Conservation (phyloP, 2,329 filamentous ascomycete genomes). For the Trichoderma sp. region DNA sequence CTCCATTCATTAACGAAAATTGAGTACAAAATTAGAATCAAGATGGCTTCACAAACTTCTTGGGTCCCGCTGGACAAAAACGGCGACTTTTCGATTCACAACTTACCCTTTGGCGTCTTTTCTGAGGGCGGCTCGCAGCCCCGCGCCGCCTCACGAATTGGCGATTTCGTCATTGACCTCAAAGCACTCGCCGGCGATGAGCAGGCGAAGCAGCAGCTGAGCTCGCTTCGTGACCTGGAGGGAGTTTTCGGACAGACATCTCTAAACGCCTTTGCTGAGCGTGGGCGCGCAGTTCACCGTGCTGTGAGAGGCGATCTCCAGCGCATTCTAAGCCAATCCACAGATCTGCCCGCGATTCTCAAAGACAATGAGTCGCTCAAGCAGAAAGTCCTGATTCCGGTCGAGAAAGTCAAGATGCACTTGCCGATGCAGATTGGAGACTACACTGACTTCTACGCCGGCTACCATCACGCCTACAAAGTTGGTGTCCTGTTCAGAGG, state of each 20-base stretch:
- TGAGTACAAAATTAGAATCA: background rate
- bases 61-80: constrained; percentile 21
- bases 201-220: constrained; percentile 36
- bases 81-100: constrained; percentile 67
- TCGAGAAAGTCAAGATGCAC: constrained; percentile 61
- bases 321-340: constrained; percentile 59
- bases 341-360: constrained; percentile 38
- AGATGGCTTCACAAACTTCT: constrained; percentile 6
- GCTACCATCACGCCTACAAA: constrained; percentile 72
- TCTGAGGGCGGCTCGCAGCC: constrained; percentile 56
- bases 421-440: constrained; percentile 77
- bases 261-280: constrained; percentile 41
- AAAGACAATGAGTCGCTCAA: constrained; percentile 40
- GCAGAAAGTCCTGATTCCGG: constrained; percentile 32
- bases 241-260: constrained; percentile 32
- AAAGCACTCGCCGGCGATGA: constrained; percentile 54
- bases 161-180: constrained; percentile 70
- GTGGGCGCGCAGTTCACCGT: constrained; percentile 69
- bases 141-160: constrained; percentile 71
- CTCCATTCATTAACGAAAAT: too few relatives aligned
- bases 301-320: constrained; percentile 71
- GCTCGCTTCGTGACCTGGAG: constrained; percentile 35
- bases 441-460: constrained; percentile 84
- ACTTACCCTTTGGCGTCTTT: constrained; percentile 84
- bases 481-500: constrained; percentile 74